Conservation (phyloP, 768 basidiomycete genomes). For the Suillus weaverae region DNA sequence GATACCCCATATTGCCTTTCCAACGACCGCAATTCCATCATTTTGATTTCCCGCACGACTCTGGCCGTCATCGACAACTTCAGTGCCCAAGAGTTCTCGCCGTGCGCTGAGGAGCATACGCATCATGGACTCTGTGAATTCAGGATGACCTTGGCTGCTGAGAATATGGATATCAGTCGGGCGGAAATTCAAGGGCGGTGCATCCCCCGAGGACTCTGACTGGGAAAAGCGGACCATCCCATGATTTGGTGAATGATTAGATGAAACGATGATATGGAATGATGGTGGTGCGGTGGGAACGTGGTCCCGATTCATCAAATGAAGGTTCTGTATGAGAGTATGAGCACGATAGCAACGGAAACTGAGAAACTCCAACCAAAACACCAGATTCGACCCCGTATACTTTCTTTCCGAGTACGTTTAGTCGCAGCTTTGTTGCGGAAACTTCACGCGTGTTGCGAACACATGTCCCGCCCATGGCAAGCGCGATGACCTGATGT, state of each 20-base stretch:
- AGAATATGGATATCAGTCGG: constrained; percentile 66
- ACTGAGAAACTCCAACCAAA: not conserved
- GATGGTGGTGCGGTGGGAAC: constrained; percentile 57
- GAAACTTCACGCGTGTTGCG: constrained; percentile 78
- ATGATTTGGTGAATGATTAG: constrained; percentile 57
- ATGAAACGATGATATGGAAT: constrained; percentile 66
- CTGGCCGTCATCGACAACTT: not conserved
- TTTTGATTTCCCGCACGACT: constrained; percentile 33
- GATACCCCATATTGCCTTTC: constrained; percentile 44
- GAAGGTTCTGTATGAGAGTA: constrained; percentile 53
- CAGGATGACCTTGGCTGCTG: constrained; percentile 89
- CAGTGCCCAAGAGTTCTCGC: constrained; percentile 46
- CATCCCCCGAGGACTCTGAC: constrained; percentile 9
- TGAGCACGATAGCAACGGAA: not conserved
- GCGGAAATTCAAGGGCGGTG: constrained; percentile 18
- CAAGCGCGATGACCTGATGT: constrained; percentile 79
- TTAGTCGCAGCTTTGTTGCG: constrained; percentile 64
- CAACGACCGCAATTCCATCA: constrained; percentile 46
- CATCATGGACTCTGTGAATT: constrained; percentile 72
- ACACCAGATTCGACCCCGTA: constrained; percentile 48
- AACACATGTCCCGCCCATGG: constrained; percentile 70
- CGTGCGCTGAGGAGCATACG: constrained; percentile 55
- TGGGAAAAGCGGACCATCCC: constrained; percentile 61
- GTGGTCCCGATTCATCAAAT: constrained; percentile 90
- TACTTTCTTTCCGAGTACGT: constrained; percentile 63